Percentiles rank a stretch among this genome's conserved stretches.
phyloP scores from a whole-genome alignment of 352 stramenopile species.

The Phytophthora colocasiae region DNA sequence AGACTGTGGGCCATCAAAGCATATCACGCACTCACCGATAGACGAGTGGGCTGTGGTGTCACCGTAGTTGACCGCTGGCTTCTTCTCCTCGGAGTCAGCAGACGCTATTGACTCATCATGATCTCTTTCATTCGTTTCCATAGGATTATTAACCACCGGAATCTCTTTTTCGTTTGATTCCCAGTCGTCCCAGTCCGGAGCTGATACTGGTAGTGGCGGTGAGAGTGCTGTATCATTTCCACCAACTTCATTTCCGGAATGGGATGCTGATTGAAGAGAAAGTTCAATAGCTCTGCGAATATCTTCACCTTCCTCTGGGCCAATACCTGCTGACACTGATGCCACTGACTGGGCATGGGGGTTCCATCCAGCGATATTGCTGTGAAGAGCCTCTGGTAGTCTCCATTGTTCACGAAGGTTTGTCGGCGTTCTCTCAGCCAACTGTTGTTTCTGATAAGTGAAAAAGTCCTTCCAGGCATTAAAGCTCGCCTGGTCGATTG shows the following conservation, averaged over 20 bases:
- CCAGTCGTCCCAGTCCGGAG: slow-evolving; percentile 55
- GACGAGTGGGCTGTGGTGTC: slow-evolving; percentile 45
- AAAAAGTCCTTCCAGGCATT: slow-evolving; percentile 75
- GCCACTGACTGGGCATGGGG: slow-evolving; percentile 1
- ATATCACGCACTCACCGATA: slow-evolving; percentile 81
- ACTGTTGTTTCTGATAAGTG: slow-evolving; percentile 52
- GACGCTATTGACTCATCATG: slow-evolving; percentile 8
- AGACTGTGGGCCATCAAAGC: slow-evolving; percentile 76
- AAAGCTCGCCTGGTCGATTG: slow-evolving; percentile 49
- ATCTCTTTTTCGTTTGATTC: slow-evolving; percentile 12
- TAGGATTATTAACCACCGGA: neutral
- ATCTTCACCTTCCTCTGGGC: slow-evolving; percentile 56
- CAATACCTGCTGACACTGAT: slow-evolving; percentile 17
- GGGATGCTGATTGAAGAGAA: slow-evolving; percentile 47
- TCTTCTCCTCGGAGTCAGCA: slow-evolving; percentile 14
- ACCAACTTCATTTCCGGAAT: slow-evolving; percentile 6
- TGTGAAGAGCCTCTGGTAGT: neutral
- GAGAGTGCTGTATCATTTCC: slow-evolving; percentile 10
- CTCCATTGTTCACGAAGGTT: slow-evolving; percentile 18
- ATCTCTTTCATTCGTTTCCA: slow-evolving; percentile 7
- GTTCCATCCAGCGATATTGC: slow-evolving; percentile 19
- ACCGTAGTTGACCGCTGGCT: slow-evolving; percentile 45
- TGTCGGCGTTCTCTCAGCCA: slow-evolving; percentile 6
- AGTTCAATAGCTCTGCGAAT: slow-evolving; percentile 63
- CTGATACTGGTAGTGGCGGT: slow-evolving; percentile 44